Evolutionary conservation across 192 early-diverging fungal species (phyloP), one percentile per base, ranked within the genome.

Genomic region (Entomortierella lignicola): DNA sequence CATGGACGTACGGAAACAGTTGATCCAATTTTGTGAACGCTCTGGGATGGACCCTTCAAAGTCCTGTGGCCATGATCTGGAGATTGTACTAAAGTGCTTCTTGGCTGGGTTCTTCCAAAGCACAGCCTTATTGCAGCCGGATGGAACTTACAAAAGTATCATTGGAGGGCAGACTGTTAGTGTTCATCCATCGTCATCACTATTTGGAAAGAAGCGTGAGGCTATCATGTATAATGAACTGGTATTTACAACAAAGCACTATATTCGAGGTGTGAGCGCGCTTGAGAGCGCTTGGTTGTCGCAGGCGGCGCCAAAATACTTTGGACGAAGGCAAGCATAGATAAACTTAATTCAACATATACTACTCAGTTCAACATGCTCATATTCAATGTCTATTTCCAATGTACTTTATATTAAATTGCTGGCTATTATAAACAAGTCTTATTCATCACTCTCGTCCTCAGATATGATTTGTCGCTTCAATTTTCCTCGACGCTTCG

Each of bases 201-300:
- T 98, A 72, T 97, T 96, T 85, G 87, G 87, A 26, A 92, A 90
- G 74, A 93, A 92, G 43, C 77, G 85, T 0, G 89, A 92, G 42
- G 90, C 92, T 5, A 89, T 98, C 42, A 90, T 98, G 81, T 98
- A 94, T 77, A 93, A 93, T 72, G 96, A 98, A 79, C 81, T 97
- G 54, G 96, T 92, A 8, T 92, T 94, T 44, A 99, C 98, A 0
- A 92, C 93, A 26, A 91, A 89, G 55, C 88, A 95, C 57, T 98
- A 98, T 83, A 91, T 98, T 53, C 88, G 96, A 18, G 90, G 92
- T 41, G 91, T 95, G 0, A 93, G 92, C 23, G 86, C 90, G 0
- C 89, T 96, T 7, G 92, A 97, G 66, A 87, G 92, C 37, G 64
- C 82, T 21, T 99, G 98, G 96, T 79, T 98, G 42, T 74, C 89